These are phyloP conservation scores for Onygenales sp. DNA, from an alignment of 2,329 filamentous ascomycete genomes.

Conservation along the genomic window DNA sequence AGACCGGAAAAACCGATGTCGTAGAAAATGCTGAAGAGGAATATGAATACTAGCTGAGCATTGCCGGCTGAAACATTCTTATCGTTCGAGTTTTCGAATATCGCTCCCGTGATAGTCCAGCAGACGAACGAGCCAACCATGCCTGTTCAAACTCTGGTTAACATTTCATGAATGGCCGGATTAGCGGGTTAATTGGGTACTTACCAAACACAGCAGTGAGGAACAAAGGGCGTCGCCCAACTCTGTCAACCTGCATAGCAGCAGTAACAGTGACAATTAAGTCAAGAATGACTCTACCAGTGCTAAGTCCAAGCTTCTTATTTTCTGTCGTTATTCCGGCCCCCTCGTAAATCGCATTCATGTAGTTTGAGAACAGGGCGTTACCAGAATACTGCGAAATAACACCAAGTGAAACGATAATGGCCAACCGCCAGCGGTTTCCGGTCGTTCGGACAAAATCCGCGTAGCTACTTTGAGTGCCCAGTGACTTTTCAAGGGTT, in stretches of 20 bases:
- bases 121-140: constrained; percentile 5
- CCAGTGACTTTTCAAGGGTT: constrained; percentile 44
- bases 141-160: background rate
- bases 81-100: constrained; percentile 32
- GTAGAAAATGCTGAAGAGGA: constrained; percentile 21
- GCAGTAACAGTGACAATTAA: constrained; percentile 45
- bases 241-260: constrained; percentile 42
- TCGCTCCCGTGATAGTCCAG: constrained; percentile 32
- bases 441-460: constrained; percentile 55
- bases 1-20: constrained; percentile 20
- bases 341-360: constrained; percentile 51
- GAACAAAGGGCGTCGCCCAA: constrained; percentile 50
- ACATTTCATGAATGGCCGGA: background rate
- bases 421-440: constrained; percentile 54
- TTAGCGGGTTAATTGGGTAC: constrained; percentile 20
- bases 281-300: background rate
- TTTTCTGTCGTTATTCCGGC: constrained; percentile 51
- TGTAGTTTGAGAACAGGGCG: constrained; percentile 58
- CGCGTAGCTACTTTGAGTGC: constrained; percentile 44
- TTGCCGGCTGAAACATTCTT: constrained; percentile 30
- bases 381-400: constrained; percentile 63
- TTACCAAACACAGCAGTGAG: constrained; percentile 31
- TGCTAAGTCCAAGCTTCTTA: constrained; percentile 38
- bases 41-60: constrained; percentile 44
- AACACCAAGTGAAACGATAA: constrained; percentile 54